A percentile compares a stretch with the other conserved stretches of the same genome.
phyloP scores from a whole-genome alignment of 2,329 filamentous ascomycete genomes.

The Fusarium sublunatum region DNA sequence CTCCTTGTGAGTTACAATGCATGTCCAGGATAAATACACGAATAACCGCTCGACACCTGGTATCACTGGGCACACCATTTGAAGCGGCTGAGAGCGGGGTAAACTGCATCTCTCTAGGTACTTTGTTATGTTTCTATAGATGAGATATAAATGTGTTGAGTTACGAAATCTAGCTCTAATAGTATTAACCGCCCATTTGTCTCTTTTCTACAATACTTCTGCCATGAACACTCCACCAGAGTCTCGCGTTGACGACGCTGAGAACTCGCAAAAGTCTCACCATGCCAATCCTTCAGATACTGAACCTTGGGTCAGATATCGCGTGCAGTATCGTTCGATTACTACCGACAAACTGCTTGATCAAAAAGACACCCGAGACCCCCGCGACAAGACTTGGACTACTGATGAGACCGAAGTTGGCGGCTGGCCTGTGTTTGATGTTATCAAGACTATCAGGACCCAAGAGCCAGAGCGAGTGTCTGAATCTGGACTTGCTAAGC shows the following conservation, averaged over 20 bases:
- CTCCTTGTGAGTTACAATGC: not conserved
- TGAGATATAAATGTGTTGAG: not conserved
- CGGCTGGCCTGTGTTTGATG: conserved; percentile 11
- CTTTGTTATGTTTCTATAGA: not conserved
- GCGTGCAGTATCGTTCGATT: conserved; percentile 29
- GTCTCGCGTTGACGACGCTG: not conserved
- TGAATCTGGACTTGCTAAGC: not conserved
- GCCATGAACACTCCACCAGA: not conserved
- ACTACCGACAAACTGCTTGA: conserved; percentile 21
- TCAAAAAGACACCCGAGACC: not conserved
- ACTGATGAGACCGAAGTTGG: not conserved
- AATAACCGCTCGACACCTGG: not conserved
- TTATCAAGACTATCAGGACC: conserved; percentile 9
- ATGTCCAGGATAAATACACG: not conserved
- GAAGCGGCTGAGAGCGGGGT: not conserved
- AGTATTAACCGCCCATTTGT: too few relatives aligned
- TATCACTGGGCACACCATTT: not conserved
- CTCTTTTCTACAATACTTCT: not conserved
- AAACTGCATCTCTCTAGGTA: not conserved
- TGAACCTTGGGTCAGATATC: conserved; percentile 22
- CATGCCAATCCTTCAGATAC: not conserved
- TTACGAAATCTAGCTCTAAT: too few relatives aligned
- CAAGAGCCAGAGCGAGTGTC: not conserved
- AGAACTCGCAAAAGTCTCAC: not conserved
- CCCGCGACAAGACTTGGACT: not conserved